A percentile compares a stretch with the other conserved stretches of the same genome.
These are phyloP conservation scores for Pseudogymnoascus destructans DNA, from an alignment of 2,329 filamentous ascomycete genomes.

Conservation along the genomic window DNA sequence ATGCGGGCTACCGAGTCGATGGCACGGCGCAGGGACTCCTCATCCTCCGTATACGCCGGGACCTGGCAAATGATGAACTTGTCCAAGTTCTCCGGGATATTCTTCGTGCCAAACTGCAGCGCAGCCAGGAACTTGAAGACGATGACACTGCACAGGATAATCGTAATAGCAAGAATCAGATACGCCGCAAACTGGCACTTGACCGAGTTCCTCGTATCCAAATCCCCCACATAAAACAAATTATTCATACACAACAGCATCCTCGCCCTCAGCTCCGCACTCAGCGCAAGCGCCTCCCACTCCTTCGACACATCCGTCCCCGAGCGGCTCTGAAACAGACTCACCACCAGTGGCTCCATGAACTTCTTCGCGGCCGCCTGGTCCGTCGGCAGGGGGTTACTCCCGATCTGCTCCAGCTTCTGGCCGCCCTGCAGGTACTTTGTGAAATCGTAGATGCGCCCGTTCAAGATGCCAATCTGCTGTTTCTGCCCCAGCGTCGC, in stretches of 20 bases:
- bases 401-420: slow-evolving; percentile 42
- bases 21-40: slow-evolving; percentile 85
- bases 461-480: slow-evolving; percentile 66
- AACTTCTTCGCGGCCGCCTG: slow-evolving; percentile 41
- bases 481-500: slow-evolving; percentile 50
- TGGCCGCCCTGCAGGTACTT: slow-evolving; percentile 69
- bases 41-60: slow-evolving; percentile 93
- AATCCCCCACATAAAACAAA: slow-evolving; percentile 71
- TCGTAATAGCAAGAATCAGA: slow-evolving; percentile 74
- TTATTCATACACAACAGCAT: slow-evolving; percentile 85
- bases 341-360: slow-evolving; percentile 62
- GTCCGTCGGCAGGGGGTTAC: slow-evolving; percentile 33
- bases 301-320: slow-evolving; percentile 73
- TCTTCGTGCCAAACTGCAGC: slow-evolving; percentile 84
- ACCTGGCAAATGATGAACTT: slow-evolving; percentile 99
- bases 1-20: slow-evolving; percentile 88
- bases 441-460: slow-evolving; percentile 78
- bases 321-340: slow-evolving; percentile 62
- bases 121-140: slow-evolving; percentile 82
- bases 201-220: slow-evolving; percentile 41
- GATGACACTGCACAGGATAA: slow-evolving; percentile 70
- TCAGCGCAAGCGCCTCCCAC: slow-evolving; percentile 59
- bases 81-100: slow-evolving; percentile 78
- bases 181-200: slow-evolving; percentile 84
- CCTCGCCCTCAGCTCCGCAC: slow-evolving; percentile 40